Percentiles rank a stretch among this genome's conserved stretches.
phyloP scores from a whole-genome alignment of 1,284 basidiomycete species.

The Naganishia liquefaciens region DNA sequence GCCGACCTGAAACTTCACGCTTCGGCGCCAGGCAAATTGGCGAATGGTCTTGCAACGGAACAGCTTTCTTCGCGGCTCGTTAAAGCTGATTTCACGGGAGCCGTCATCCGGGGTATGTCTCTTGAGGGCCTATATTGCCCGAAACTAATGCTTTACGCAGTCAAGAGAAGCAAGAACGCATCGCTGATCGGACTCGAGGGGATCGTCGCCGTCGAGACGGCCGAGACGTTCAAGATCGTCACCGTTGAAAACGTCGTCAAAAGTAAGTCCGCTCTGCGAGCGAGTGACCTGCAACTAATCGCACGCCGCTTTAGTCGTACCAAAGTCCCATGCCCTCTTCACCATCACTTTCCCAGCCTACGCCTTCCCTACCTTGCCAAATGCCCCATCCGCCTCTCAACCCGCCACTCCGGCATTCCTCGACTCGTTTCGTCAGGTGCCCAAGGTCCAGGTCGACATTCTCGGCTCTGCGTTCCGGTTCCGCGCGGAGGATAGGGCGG shows the following conservation, averaged over 20 bases:
- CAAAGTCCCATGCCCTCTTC: constrained; percentile 54
- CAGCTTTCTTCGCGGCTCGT: constrained; percentile 48
- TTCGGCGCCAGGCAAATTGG: constrained; percentile 40
- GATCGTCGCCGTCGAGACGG: constrained; percentile 57
- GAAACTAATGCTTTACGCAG: constrained; percentile 26
- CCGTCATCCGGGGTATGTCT: constrained; percentile 21
- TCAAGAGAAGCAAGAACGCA: constrained; percentile 47
- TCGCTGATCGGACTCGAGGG: constrained; percentile 49
- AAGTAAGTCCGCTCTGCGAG: constrained; percentile 33
- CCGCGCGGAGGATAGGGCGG: constrained; percentile 53
- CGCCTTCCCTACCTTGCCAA: constrained; percentile 34
- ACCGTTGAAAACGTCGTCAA: constrained; percentile 40
- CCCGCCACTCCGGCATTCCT: constrained; percentile 28
- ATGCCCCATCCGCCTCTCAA: constrained; percentile 5
- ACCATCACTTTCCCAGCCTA: constrained; percentile 52
- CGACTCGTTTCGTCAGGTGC: constrained; percentile 35
- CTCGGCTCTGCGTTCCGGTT: constrained; percentile 54
- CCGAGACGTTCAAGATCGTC: constrained; percentile 54
- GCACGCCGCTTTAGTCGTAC: constrained; percentile 45
- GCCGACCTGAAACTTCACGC: constrained; percentile 19
- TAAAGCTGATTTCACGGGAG: constrained; percentile 57
- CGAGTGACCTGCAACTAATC: not conserved
- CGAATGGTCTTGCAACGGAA: constrained; percentile 39
- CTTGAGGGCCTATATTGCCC: not conserved
- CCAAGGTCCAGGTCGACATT: constrained; percentile 51